Conservation (phyloP, 768 basidiomycete species). For the Mycena filopes region DNA sequence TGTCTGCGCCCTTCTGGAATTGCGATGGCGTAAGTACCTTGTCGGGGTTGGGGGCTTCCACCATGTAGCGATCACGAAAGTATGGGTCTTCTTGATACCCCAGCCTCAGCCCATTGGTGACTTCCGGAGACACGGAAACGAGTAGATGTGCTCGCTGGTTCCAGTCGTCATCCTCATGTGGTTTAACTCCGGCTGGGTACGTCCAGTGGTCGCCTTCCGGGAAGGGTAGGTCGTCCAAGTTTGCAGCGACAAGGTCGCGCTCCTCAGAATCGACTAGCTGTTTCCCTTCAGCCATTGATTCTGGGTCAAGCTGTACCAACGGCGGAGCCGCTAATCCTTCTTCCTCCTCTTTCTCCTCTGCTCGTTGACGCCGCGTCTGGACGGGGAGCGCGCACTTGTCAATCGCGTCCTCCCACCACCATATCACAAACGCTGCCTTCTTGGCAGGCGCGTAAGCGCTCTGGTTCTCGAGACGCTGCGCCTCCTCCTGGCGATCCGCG, state of each 20-base stretch:
- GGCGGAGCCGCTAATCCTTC: too few species aligned
- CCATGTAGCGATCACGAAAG: neutral
- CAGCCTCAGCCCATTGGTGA: neutral
- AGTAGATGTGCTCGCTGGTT: neutral
- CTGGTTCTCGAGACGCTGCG: neutral
- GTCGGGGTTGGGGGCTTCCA: neutral
- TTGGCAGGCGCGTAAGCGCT: too few species aligned
- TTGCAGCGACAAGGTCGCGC: too few species aligned
- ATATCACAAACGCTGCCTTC: neutral
- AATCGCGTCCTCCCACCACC: neutral
- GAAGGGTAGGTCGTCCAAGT: neutral
- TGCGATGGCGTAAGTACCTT: constrained; percentile 11
- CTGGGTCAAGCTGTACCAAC: too few species aligned
- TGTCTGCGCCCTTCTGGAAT: constrained; percentile 10
- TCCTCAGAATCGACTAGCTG: too few species aligned
- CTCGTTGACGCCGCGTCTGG: neutral
- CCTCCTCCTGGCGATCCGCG: too few species aligned
- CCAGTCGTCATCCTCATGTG: neutral
- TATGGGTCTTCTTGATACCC: neutral
- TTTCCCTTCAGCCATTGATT: too few species aligned
- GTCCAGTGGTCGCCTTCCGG: too few species aligned
- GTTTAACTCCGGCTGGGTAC: too few species aligned
- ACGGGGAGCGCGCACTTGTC: neutral
- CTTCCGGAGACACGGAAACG: neutral
- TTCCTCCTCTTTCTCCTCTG: too few species aligned